Base-by-base conservation (phyloP, 805 yeast genomes). In the Lachancea waltii region DNA sequence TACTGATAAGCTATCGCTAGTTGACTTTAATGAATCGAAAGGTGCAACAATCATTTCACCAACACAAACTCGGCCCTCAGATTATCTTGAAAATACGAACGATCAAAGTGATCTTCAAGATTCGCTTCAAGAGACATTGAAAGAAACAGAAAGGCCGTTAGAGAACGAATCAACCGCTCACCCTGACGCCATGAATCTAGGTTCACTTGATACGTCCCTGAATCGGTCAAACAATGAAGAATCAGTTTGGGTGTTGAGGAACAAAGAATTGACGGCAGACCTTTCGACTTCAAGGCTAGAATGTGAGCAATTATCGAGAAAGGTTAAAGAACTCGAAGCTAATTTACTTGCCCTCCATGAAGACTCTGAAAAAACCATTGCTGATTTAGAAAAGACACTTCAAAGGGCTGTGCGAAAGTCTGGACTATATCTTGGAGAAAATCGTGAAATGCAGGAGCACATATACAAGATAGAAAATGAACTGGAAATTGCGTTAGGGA, bases 291-390 rank as follows among this genome's bases (percentile, higher is more conserved):
- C 38, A 10, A 25, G 20, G n/a, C 5, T 13, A 6, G 42, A 38
- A 22, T 32, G 30, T 3, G 20, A 17, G 10, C 39, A 19, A 7
- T 38, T 48, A 14, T 25, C 36, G 21, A 42, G 33, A 9, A 35
- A 40, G 7, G 42, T 43, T 9, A 42, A 44, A 19, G 35, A 41
- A 10, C 36, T 46, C 16, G 63, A 56, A 40, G 39, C 43, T 6
- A 44, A 54, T 13, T 27, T 48, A 13, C 43, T 44, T 9, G 38
- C 33, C 26, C 53, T 53, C 48, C 45, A 44, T 31, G 48, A 42
- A 36, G 51, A 50, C 19, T 44, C 49, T 26, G 54, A 53, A 9
- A 60, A 57, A 33, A 56, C 52, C 18, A 39, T 56, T 7, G 58
- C 50, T 18, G 49, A 53, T 38, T 43, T 53, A 10, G 43, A 45